Evolutionary conservation across 129 eudicot species (phyloP).

Genomic region (Chrysanthemum lavandulifolium): DNA sequence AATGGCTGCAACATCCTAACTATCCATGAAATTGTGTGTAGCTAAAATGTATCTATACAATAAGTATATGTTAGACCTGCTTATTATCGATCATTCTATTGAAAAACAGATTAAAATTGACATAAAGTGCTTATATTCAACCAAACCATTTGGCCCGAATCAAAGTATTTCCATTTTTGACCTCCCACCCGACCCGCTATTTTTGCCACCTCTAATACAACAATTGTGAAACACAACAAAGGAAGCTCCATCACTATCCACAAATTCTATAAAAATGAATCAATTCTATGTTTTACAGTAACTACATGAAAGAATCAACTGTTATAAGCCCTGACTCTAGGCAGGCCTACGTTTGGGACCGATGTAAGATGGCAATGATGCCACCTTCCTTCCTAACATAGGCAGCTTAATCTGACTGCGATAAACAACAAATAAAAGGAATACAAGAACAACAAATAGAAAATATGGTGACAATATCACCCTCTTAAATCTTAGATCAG

Average conservation of each 20-base stretch:
- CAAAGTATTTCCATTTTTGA: neutral
- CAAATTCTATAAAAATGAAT: constrained; percentile 11
- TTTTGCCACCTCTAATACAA: neutral
- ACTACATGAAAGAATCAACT: constrained; percentile 19
- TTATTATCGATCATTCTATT: no score
- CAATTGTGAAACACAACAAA: neutral
- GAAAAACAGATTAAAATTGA: no score
- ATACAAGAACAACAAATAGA: constrained; percentile 51
- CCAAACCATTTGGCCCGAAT: neutral
- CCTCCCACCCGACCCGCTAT: neutral
- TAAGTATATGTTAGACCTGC: no score
- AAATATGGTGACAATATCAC: constrained; percentile 43
- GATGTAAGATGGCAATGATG: constrained; percentile 56
- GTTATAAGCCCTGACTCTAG: constrained; percentile 8
- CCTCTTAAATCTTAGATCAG: constrained; percentile 23
- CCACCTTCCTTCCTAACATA: constrained; percentile 53
- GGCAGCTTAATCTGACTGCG: constrained; percentile 76
- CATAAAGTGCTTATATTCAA: neutral
- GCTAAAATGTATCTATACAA: no score
- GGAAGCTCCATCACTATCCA: constrained; percentile 8
- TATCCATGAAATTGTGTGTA: no score
- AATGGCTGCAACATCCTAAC: no score
- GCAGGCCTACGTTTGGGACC: constrained; percentile 47
- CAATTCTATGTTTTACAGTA: constrained; percentile 1
- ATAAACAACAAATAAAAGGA: constrained; percentile 56